Percentiles rank a stretch among this genome's conserved stretches.
These are phyloP conservation scores for Hirschioporus abietinus DNA, from an alignment of 768 basidiomycete species.

Conservation along the genomic window DNA sequence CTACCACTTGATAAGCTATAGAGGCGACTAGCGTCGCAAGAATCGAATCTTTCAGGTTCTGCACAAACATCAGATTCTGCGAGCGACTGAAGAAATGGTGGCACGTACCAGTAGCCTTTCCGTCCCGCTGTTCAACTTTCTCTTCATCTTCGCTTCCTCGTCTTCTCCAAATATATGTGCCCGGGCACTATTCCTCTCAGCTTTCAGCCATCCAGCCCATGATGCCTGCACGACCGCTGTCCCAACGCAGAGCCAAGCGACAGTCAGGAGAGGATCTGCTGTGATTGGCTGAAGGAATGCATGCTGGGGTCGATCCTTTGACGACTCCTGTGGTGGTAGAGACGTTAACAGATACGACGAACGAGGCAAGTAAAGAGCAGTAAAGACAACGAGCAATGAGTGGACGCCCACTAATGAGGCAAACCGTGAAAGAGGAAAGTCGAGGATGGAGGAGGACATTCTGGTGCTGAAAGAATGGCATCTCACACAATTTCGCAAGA, in stretches of 20 bases:
- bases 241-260: conserved; percentile 54
- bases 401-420: conserved; percentile 65
- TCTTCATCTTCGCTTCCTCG: conserved; percentile 37
- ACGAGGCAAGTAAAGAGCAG: conserved; percentile 67
- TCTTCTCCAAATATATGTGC: conserved; percentile 31
- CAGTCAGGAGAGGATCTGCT: conserved; percentile 47
- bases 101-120: conserved; percentile 35
- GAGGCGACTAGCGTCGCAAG: conserved; percentile 47
- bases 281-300: conserved; percentile 67
- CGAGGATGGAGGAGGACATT: conserved; percentile 1
- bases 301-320: conserved; percentile 59
- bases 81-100: conserved; percentile 9
- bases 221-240: conserved; percentile 51
- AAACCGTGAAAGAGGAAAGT: conserved; percentile 54
- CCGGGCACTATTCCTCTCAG: conserved; percentile 36
- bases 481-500: too few relatives aligned
- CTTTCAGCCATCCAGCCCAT: conserved; percentile 67
- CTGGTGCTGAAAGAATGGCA: too few relatives aligned
- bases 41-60: conserved; percentile 51
- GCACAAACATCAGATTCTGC: conserved; percentile 11
- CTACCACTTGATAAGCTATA: conserved; percentile 38
- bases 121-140: conserved; percentile 34
- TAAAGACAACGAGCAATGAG: conserved; percentile 58
- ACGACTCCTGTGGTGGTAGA: conserved; percentile 9
- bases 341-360: conserved; percentile 26